Evolutionary conservation across 169 alveolate species (phyloP), one percentile per base, ranked within the genome.

Genomic region (Neospora caninum): DNA sequence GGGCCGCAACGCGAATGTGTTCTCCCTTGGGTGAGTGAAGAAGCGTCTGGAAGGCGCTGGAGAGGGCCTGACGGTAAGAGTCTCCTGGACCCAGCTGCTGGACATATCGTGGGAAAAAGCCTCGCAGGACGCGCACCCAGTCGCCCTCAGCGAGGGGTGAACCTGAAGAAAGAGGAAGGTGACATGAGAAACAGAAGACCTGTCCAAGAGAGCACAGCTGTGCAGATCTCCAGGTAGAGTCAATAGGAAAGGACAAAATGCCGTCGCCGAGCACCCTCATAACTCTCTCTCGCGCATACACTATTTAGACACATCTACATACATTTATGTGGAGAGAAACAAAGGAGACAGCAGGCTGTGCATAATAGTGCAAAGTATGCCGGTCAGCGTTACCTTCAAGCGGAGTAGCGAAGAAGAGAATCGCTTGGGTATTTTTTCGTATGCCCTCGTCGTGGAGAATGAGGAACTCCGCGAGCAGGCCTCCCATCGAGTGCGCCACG

Each of bases 401-500:
- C 13, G 93, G 93, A 13, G 84, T 38, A 45, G 82, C 73, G 58
- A 49, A 88, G 58, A 88, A 88, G 53, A 88, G 82, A 16, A 64
- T 31, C 31, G 87, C 93, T 9, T 41, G 53, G 20, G 93, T 88
- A 41, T 88, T 39, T 41, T 43, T 36, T 13, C 87, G 53, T 1
- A 88, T 88, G 80, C 36, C 87, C 18, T 13, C 42, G 80, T 64
- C 82, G 64, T 70, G 82, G 18, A 88, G 58, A 27, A 88, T 13
- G 25, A 88, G 58, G 36, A 31, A 88, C 36, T 88, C 45, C 10
- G 84, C 93, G 36, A 88, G 22, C 22, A 88, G 84, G 38, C 93
- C 93, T 67, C 93, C 93, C 93, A 88, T 88, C 34, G 93, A 88
- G 25, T 88, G 93, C n/a, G 93, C 93, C 34, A 88, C 93, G 41